Evolutionary conservation across 1,139 yeast genomes (phyloP).

Genomic region (Taphrina communis): DNA sequence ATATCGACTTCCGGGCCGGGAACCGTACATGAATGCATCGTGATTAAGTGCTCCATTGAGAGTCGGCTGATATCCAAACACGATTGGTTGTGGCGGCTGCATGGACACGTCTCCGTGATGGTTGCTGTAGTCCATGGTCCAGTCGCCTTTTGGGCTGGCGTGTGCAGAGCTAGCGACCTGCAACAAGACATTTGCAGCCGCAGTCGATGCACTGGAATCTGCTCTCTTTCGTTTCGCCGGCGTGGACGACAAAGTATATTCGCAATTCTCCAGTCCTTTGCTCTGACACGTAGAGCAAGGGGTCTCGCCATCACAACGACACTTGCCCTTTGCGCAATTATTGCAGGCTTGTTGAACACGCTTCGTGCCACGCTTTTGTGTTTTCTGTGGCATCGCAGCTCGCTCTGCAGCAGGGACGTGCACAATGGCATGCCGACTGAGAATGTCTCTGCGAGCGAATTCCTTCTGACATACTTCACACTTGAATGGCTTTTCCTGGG

Average conservation of each 20-base stretch:
- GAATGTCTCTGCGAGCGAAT: slow-evolving; percentile 37
- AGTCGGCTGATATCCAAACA: slow-evolving; percentile 29
- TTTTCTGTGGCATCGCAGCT: slow-evolving; percentile 37
- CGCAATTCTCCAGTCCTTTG: slow-evolving; percentile 30
- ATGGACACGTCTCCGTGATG: slow-evolving; percentile 23
- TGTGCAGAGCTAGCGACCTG: slow-evolving; percentile 38
- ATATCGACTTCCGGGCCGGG: slow-evolving; percentile 29
- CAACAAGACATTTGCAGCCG: slow-evolving; percentile 33
- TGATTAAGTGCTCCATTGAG: slow-evolving; percentile 15
- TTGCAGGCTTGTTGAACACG: slow-evolving; percentile 39
- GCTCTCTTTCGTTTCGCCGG: slow-evolving; percentile 38
- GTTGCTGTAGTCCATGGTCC: slow-evolving; percentile 21
- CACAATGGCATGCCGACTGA: slow-evolving; percentile 33
- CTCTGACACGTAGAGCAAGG: slow-evolving; percentile 40
- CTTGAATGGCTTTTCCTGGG: slow-evolving; percentile 39
- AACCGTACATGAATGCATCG: slow-evolving; percentile 20
- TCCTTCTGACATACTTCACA: slow-evolving; percentile 37
- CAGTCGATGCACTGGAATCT: slow-evolving; percentile 38
- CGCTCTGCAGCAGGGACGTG: slow-evolving; percentile 38
- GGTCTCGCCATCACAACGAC: slow-evolving; percentile 36
- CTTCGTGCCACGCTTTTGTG: slow-evolving; percentile 34
- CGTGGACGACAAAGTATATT: slow-evolving; percentile 24
- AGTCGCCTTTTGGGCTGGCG: slow-evolving; percentile 36
- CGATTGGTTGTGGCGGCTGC: slow-evolving; percentile 37
- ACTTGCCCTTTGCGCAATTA: slow-evolving; percentile 38